These are phyloP conservation scores for Eimeria praecox DNA, from an alignment of 169 alveolate genomes.

Conservation along the genomic window DNA sequence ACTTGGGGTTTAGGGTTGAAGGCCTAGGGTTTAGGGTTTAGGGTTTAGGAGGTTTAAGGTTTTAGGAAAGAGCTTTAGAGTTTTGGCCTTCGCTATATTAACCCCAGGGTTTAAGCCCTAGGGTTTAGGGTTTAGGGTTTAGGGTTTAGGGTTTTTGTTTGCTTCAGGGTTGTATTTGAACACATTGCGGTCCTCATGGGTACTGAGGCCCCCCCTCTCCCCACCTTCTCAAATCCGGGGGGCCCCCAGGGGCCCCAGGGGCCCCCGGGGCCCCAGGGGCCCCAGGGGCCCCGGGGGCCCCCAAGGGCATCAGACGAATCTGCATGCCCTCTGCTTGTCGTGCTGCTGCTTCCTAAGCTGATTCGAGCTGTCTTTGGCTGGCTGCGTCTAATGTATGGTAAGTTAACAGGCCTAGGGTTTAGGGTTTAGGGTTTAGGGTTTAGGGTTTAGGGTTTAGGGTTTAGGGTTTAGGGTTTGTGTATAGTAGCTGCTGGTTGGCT, in stretches of 20 bases:
- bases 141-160: neutral
- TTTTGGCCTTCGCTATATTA: neutral
- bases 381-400: neutral
- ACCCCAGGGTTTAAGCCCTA: neutral
- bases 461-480: no score
- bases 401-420: neutral
- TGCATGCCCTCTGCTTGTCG: neutral
- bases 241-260: conserved; percentile 5
- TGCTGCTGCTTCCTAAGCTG: conserved; percentile 10
- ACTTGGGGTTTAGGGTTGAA: neutral
- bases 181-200: conserved; percentile 7
- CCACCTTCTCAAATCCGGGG: neutral
- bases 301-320: neutral
- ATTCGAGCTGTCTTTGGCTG: conserved; percentile 12
- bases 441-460: neutral
- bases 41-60: neutral
- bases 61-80: neutral
- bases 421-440: no score
- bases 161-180: conserved; percentile 17
- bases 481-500: no score
- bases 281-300: neutral
- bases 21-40: neutral
- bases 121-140: neutral
- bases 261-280: neutral
- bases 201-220: conserved; percentile 35